These are phyloP conservation scores for Cercospora sp. DNA, from an alignment of 2,329 filamentous ascomycete genomes.

Conservation along the genomic window DNA sequence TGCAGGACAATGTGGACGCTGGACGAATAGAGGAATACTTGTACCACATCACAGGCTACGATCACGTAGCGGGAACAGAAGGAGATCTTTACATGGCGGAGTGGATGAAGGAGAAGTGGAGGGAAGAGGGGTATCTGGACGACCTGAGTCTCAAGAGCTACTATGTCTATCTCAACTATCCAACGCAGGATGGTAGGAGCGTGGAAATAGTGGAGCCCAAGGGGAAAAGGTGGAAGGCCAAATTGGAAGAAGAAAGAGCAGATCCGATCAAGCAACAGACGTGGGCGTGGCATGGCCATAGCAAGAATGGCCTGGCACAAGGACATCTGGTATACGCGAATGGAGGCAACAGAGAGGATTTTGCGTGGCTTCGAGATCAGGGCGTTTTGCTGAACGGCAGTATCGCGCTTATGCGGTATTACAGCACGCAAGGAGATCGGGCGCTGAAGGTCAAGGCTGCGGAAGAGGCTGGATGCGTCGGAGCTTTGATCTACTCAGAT, in stretches of 20 bases:
- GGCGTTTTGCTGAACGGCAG: slow-evolving; percentile 74
- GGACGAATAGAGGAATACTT: slow-evolving; percentile 65
- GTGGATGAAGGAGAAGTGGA: slow-evolving; percentile 79
- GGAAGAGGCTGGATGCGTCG: slow-evolving; percentile 78
- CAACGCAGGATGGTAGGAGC: slow-evolving; percentile 70
- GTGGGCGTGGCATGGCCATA: slow-evolving; percentile 82
- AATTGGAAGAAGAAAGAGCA: slow-evolving; percentile 76
- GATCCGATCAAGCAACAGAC: slow-evolving; percentile 68
- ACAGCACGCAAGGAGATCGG: slow-evolving; percentile 69
- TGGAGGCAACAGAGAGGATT: slow-evolving; percentile 84
- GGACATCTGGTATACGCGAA: slow-evolving; percentile 91
- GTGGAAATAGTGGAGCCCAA: slow-evolving; percentile 77
- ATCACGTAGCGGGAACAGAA: slow-evolving; percentile 91
- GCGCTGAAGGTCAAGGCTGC: slow-evolving; percentile 87
- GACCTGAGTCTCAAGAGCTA: slow-evolving; percentile 70
- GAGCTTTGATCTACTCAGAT: slow-evolving; percentile 91
- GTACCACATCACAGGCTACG: slow-evolving; percentile 75
- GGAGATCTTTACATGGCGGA: slow-evolving; percentile 84
- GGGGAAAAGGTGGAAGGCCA: slow-evolving; percentile 69
- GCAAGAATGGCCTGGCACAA: slow-evolving; percentile 79
- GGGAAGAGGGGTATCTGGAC: slow-evolving; percentile 64
- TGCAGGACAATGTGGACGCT: slow-evolving; percentile 71
- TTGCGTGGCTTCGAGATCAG: slow-evolving; percentile 67
- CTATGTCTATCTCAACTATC: slow-evolving; percentile 87
- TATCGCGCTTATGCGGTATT: slow-evolving; percentile 80